Evolutionary conservation across 495 filamentous ascomycete genomes (phyloP), one percentile per base, ranked within the genome.

Genomic region (Aspergillus steynii): DNA sequence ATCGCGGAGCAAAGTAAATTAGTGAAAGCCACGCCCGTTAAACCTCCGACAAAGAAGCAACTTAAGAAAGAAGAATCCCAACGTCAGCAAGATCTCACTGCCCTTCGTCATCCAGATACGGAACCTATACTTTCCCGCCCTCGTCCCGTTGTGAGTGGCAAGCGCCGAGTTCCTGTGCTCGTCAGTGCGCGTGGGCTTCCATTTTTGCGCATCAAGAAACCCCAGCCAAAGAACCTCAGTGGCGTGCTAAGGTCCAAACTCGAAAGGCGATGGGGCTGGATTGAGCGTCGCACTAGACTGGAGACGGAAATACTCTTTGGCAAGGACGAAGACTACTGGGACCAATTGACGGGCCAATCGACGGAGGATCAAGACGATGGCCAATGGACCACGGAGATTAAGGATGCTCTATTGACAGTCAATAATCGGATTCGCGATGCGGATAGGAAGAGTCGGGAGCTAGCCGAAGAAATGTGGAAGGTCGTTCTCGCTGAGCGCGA

Each of bases 181-280:
- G 83, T 84, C 63, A 79, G 78, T 60, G 83, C 85, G 2, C 74
- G 75, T 45, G 83, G 81, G 29, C 62, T 90, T n/a, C 89, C 91
- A 0, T 88, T 93, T 60, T 71, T 95, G 49, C 85, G 89, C 28
- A 69, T 90, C 54, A 82, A 78, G 61, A 92, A 92, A 68, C 89
- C 89, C 7, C 88, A 91, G 65, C 80, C 89, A 5, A 64, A 67
- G 32, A 73, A 72, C 42, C 73, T 93, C 4, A 83, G 80, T 61
- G 71, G 81, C 3, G 74, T 89, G 0, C 69, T 95, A 12, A 71
- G 79, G 8, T 72, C 82, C 32, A 87, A 83, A 55, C 61, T 83
- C 20, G 69, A 79, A 20, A 76, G 65, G 26, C 75, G 81, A 28
- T 77, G 77, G 60, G 67, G 70, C 6, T 61, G 66, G 25, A 68